Percentiles rank a stretch among this genome's conserved stretches.
phyloP scores from a whole-genome alignment of 2,329 filamentous ascomycete genomes.

The Escovopsis weberi region DNA sequence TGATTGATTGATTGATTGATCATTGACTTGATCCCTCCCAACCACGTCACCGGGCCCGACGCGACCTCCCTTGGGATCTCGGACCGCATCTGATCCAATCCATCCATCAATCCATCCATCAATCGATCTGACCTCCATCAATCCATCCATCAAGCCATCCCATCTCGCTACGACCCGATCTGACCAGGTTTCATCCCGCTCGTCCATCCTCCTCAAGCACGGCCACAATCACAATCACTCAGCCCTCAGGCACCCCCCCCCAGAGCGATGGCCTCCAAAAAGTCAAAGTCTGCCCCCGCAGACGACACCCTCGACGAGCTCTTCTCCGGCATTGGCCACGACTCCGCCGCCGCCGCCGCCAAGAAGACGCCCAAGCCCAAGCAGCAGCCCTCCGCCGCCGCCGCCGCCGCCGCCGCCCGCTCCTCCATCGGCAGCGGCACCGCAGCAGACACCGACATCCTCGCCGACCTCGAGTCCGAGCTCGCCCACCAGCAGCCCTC shows the following conservation, averaged over 20 bases:
- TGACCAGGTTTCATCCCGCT: not conserved
- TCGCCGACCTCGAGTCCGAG: slow-evolving; percentile 67
- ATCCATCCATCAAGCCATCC: no score
- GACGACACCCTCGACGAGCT: slow-evolving; percentile 53
- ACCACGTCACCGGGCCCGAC: no score
- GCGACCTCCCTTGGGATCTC: no score
- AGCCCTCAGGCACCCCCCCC: not conserved
- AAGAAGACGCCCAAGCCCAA: slow-evolving; percentile 34
- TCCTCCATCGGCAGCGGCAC: slow-evolving; percentile 12
- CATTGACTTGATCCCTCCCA: no score
- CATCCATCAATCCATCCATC: no score
- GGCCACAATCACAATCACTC: not conserved
- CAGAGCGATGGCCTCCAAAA: slow-evolving; percentile 42
- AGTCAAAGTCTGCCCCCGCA: slow-evolving; percentile 38
- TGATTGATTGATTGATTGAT: no score
- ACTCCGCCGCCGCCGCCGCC: slow-evolving; percentile 21
- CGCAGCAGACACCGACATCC: slow-evolving; percentile 49
- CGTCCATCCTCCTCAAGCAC: not conserved
- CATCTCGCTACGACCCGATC: no score
- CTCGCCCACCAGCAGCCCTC: slow-evolving; percentile 54
- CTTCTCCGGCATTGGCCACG: slow-evolving; percentile 46
- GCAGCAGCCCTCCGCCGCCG: slow-evolving; percentile 22
- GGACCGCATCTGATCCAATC: no score
- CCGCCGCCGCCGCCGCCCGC: slow-evolving; percentile 16
- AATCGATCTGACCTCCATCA: no score